Conservation (phyloP, 2,329 filamentous ascomycete genomes). For the Fonsecaea monophora region DNA sequence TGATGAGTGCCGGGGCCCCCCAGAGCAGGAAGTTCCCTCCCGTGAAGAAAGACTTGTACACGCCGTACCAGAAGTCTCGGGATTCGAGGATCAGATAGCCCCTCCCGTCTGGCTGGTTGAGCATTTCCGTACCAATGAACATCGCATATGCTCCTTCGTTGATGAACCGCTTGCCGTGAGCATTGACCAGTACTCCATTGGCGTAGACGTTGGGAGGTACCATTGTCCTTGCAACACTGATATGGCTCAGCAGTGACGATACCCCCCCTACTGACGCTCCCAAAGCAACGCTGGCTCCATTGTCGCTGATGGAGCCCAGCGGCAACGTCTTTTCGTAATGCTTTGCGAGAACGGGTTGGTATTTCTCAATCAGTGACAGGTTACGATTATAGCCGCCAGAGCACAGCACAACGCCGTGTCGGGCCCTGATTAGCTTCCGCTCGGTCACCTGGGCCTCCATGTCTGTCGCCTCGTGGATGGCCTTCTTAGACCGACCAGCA, state of each 20-base stretch:
- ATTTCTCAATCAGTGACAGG: neutral
- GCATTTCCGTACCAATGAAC: constrained; percentile 7
- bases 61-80: constrained; percentile 6
- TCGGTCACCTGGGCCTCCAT: neutral
- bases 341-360: constrained; percentile 5
- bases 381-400: constrained; percentile 6
- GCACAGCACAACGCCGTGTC: constrained; percentile 1
- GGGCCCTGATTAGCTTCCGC: constrained; percentile 1
- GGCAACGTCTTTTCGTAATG: constrained; percentile 10
- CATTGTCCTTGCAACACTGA: constrained; percentile 8
- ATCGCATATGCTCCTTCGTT: constrained; percentile 10
- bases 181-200: constrained; percentile 9
- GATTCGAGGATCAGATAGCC: constrained; percentile 10
- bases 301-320: constrained; percentile 1
- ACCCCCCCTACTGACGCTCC: constrained; percentile 3
- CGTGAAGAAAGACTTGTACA: constrained; percentile 9
- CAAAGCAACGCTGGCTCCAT: neutral
- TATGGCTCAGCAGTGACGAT: neutral
- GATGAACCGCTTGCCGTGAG: constrained; percentile 8
- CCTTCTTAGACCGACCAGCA: neutral
- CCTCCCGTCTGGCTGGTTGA: constrained; percentile 6
- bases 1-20: neutral
- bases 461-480: neutral
- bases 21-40: constrained; percentile 6
- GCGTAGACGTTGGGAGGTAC: constrained; percentile 5